These are phyloP conservation scores for Cytospora paraplurivora DNA, from an alignment of 2,329 filamentous ascomycete species.

Conservation along the genomic window DNA sequence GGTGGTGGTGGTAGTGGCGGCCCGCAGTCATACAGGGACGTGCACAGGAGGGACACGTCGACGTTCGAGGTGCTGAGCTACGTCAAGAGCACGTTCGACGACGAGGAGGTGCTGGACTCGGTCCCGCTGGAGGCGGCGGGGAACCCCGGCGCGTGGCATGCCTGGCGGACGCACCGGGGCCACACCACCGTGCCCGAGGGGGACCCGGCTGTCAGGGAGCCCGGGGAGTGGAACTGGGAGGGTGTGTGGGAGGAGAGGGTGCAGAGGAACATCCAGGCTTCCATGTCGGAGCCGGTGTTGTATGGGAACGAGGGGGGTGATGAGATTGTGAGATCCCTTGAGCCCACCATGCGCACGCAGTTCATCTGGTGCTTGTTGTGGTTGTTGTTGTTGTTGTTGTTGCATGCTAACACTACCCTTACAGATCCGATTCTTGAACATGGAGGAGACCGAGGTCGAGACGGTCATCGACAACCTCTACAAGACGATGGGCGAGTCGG, in stretches of 20 bases:
- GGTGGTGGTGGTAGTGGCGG: conserved; percentile 5
- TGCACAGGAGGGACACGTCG: conserved; percentile 49
- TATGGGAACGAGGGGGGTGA: conserved; percentile 69
- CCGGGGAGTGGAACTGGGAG: conserved; percentile 96
- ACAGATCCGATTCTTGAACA: conserved; percentile 67
- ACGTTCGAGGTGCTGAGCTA: conserved; percentile 76
- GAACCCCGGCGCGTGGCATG: conserved; percentile 91
- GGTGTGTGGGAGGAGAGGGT: conserved; percentile 94
- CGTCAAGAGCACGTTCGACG: conserved; percentile 78
- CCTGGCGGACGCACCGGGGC: conserved; percentile 72
- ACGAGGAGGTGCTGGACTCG: conserved; percentile 74
- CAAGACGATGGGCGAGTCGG: conserved; percentile 47
- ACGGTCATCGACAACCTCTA: conserved; percentile 60
- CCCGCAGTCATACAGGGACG: conserved; percentile 45
- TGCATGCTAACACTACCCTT: background rate
- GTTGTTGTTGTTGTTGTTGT: background rate
- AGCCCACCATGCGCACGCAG: background rate
- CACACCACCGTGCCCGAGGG: conserved; percentile 32
- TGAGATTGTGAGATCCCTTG: conserved; percentile 66
- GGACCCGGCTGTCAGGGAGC: conserved; percentile 48
- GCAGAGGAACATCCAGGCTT: conserved; percentile 73
- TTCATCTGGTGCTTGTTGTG: too few relatives aligned
- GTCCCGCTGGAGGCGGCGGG: conserved; percentile 81
- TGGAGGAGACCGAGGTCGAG: conserved; percentile 62
- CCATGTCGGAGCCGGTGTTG: conserved; percentile 76